Percentiles rank a stretch among this genome's conserved stretches.
phyloP scores from a whole-genome alignment of 257 asterid genomes.

The Leonotis leonurus region DNA sequence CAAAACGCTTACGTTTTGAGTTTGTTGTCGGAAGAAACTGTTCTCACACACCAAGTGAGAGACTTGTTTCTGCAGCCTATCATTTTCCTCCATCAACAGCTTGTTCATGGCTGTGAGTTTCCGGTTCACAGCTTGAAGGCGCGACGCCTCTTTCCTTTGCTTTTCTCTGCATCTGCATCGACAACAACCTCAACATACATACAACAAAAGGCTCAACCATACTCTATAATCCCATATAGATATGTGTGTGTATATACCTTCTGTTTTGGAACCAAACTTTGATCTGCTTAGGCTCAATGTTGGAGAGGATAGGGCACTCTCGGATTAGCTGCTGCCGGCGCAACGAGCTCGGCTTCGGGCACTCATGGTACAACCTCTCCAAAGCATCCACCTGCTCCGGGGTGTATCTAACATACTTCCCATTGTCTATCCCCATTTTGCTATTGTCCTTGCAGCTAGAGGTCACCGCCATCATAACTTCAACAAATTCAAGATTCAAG shows the following conservation, averaged over 20 bases:
- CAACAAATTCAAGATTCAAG: constrained; percentile 24
- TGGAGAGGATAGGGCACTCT: constrained; percentile 78
- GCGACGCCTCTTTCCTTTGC: constrained; percentile 88
- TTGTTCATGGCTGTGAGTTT: constrained; percentile 90
- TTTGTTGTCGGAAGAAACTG: constrained; percentile 75
- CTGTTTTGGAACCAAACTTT: constrained; percentile 99
- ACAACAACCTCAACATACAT: not conserved
- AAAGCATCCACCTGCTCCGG: constrained; percentile 98
- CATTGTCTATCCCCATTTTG: constrained; percentile 68
- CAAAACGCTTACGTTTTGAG: constrained; percentile 43
- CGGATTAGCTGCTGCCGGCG: constrained; percentile 92
- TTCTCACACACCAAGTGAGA: constrained; percentile 91
- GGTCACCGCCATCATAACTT: constrained; percentile 85
- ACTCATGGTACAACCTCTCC: constrained; percentile 85
- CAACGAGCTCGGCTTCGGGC: constrained; percentile 95
- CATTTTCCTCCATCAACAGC: constrained; percentile 98
- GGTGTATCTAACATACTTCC: constrained; percentile 94
- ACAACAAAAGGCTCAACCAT: not conserved
- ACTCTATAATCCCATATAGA: too few relatives aligned
- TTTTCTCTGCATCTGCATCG: constrained; percentile 81
- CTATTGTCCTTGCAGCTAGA: constrained; percentile 68
- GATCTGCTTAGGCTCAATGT: constrained; percentile 98
- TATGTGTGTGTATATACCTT: constrained; percentile 54
- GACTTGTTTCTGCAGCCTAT: constrained; percentile 93
- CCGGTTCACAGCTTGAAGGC: constrained; percentile 87